phyloP scores from a whole-genome alignment of 495 filamentous ascomycete species.

The Aspergillus funiculosus region DNA sequence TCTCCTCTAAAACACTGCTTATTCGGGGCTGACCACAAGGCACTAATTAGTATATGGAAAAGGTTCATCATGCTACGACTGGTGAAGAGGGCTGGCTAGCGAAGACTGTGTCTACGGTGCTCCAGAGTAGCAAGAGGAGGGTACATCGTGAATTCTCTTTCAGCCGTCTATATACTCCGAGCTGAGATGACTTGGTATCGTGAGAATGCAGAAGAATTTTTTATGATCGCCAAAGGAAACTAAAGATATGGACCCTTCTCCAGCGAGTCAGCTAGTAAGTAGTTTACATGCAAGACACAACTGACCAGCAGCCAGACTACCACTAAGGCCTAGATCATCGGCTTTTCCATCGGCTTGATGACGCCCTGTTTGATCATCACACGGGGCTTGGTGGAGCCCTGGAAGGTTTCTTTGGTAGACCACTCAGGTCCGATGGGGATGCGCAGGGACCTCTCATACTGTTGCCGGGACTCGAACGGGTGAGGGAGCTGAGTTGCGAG shows the following conservation, averaged over 20 bases:
- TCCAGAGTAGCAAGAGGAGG: too few relatives aligned
- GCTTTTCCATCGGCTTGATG: slow-evolving; percentile 82
- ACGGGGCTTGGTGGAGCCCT: slow-evolving; percentile 82
- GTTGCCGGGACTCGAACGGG: slow-evolving; percentile 74
- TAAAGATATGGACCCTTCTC: background rate
- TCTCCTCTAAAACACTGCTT: slow-evolving; percentile 2
- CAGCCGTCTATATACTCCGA: too few relatives aligned
- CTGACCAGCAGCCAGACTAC: slow-evolving; percentile 5
- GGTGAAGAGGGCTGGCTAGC: too few relatives aligned
- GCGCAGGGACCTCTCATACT: slow-evolving; percentile 86
- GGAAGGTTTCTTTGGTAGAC: slow-evolving; percentile 89
- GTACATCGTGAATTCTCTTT: too few relatives aligned
- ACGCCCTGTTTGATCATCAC: slow-evolving; percentile 90
- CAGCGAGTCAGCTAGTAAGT: too few relatives aligned
- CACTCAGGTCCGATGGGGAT: slow-evolving; percentile 90
- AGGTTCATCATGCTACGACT: too few relatives aligned
- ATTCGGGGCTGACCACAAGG: slow-evolving; percentile 3
- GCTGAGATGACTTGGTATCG: slow-evolving; percentile 11
- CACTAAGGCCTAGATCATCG: slow-evolving; percentile 53
- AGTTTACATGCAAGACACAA: background rate
- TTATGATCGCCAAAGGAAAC: background rate
- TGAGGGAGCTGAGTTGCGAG: slow-evolving; percentile 76
- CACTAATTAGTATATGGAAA: background rate
- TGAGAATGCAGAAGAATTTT: slow-evolving; percentile 2
- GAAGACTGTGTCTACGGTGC: too few relatives aligned